phyloP scores from a whole-genome alignment of 2,329 filamentous ascomycete genomes.

The Monosporascus cannonballus region DNA sequence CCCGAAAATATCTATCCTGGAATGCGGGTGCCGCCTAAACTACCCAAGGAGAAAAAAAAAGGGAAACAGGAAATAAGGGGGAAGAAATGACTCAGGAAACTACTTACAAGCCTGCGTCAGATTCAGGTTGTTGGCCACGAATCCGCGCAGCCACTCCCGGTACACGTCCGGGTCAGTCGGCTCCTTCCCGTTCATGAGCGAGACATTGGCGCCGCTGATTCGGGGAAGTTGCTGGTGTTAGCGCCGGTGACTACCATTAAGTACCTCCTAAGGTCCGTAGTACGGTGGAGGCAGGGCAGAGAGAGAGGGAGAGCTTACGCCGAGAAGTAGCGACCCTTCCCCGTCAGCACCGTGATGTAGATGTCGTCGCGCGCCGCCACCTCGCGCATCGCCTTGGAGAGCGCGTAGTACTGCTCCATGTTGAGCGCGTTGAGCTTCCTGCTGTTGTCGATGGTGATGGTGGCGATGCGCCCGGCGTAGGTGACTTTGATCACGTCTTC shows the following conservation, averaged over 20 bases:
- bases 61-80: no score
- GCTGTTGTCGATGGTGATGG: slow-evolving; percentile 79
- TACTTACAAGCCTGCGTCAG: slow-evolving; percentile 63
- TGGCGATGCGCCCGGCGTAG: slow-evolving; percentile 65
- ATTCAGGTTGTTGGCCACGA: slow-evolving; percentile 84
- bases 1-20: no score
- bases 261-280: neutral
- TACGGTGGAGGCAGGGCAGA: neutral
- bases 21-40: no score
- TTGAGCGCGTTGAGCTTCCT: slow-evolving; percentile 83
- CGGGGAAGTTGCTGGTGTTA: neutral
- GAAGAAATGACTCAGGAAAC: no score
- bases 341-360: slow-evolving; percentile 77
- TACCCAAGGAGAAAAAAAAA: no score
- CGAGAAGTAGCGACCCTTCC: slow-evolving; percentile 79
- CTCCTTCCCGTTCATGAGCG: slow-evolving; percentile 36
- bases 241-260: neutral
- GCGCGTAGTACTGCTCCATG: slow-evolving; percentile 67
- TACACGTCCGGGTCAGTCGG: slow-evolving; percentile 28
- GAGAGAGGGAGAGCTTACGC: slow-evolving; percentile 51
- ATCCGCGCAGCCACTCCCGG: slow-evolving; percentile 58
- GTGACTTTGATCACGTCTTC: slow-evolving; percentile 45
- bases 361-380: slow-evolving; percentile 75
- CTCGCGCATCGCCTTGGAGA: slow-evolving; percentile 68
- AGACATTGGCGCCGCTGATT: slow-evolving; percentile 72